These are phyloP conservation scores for Aspergillus cavernicola DNA, from an alignment of 495 filamentous ascomycete species.

Conservation along the genomic window DNA sequence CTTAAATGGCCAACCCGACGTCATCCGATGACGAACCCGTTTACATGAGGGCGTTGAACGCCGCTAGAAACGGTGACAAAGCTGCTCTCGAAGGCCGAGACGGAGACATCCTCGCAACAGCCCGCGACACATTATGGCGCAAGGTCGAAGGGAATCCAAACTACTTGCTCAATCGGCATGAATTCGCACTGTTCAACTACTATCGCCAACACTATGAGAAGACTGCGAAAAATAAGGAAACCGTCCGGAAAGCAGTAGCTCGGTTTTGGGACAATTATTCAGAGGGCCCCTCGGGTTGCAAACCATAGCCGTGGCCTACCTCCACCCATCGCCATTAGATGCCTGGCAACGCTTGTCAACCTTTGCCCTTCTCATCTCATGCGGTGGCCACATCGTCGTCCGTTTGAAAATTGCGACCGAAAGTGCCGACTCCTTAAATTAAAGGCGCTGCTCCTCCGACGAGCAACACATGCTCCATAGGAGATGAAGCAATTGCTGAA, in stretches of 20 bases:
- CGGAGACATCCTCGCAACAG: constrained; percentile 49
- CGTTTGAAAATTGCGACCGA: neutral
- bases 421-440: neutral
- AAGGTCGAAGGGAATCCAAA: constrained; percentile 55
- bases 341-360: neutral
- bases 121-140: constrained; percentile 57
- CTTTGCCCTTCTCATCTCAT: neutral
- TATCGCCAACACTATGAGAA: constrained; percentile 58
- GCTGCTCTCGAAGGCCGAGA: constrained; percentile 51
- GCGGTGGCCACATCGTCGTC: neutral
- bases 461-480: neutral
- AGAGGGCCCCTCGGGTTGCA: constrained; percentile 21
- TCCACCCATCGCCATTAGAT: neutral
- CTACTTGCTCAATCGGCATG: constrained; percentile 64
- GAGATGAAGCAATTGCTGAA: neutral
- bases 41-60: constrained; percentile 54
- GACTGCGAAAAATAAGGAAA: constrained; percentile 12
- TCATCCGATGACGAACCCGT: constrained; percentile 22
- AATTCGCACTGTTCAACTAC: constrained; percentile 77
- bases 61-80: constrained; percentile 62
- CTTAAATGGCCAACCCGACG: constrained; percentile 22
- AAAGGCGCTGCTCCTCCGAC: neutral
- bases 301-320: constrained; percentile 21
- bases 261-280: constrained; percentile 49
- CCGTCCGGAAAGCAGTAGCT: constrained; percentile 42